Conservation (phyloP, 345 rosid genomes). For the Populus simonii region DNA sequence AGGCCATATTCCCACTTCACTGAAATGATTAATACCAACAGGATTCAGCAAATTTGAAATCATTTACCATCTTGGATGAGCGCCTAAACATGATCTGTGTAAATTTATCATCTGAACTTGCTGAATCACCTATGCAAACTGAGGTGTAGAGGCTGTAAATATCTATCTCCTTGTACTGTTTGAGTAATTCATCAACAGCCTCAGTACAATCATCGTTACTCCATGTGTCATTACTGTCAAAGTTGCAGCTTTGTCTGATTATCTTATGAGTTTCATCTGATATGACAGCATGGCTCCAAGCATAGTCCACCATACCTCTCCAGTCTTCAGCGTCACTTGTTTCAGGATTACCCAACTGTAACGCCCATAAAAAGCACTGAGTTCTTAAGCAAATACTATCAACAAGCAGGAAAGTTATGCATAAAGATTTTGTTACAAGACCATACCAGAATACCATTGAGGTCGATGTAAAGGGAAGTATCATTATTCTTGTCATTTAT, state of each 20-base stretch:
- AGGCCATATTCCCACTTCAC: neutral
- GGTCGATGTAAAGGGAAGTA: slow-evolving; percentile 50
- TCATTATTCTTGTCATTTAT: slow-evolving; percentile 58
- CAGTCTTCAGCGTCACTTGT: slow-evolving; percentile 73
- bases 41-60: neutral
- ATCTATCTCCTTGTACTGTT: slow-evolving; percentile 72
- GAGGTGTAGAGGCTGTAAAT: slow-evolving; percentile 80
- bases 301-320: slow-evolving; percentile 78
- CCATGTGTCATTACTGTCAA: slow-evolving; percentile 60
- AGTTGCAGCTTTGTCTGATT: slow-evolving; percentile 54
- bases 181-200: slow-evolving; percentile 56
- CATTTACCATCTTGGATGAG: slow-evolving; percentile 47
- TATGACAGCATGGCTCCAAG: slow-evolving; percentile 92
- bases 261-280: slow-evolving; percentile 73
- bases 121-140: slow-evolving; percentile 43
- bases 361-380: neutral
- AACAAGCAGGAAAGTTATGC: neutral
- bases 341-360: slow-evolving; percentile 89
- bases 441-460: slow-evolving; percentile 80
- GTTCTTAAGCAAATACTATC: neutral
- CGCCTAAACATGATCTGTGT: slow-evolving; percentile 36
- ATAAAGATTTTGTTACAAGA: neutral
- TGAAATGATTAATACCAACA: neutral
- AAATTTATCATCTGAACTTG: slow-evolving; percentile 24
- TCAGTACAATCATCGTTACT: slow-evolving; percentile 45